Evolutionary conservation across 805 yeast species (phyloP), one percentile per base, ranked within the genome.

Genomic region (Komagataella phaffii): DNA sequence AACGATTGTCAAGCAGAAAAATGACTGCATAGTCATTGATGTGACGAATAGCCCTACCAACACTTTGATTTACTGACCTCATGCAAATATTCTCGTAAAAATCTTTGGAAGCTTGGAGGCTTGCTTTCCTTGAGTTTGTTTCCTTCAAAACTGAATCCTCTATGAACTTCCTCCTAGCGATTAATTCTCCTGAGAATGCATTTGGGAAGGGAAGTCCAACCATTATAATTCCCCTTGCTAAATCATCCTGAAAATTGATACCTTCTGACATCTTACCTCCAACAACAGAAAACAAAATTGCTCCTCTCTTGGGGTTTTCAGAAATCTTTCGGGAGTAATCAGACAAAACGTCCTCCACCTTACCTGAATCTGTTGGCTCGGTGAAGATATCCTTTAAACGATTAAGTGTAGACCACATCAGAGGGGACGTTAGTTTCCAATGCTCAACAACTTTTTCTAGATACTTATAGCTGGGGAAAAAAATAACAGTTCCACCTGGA

Each of bases 211-310:
- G 97, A 45, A 91, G 63, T 0, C 97, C 98, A 10, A 88, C 71
- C 85, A 91, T 83, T 1, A 87, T 69, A 0, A 91, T 90, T 0
- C 87, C 89, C 53, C 97, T 71, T 1, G 96, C 96, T n/a, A 91
- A 67, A 45, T 83, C 80, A 60, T 89, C 91, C 8, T 90, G 78
- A 63, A 91, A 90, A 61, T 90, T 90, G 46, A 90, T 91, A 4
- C 98, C 98, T 64, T 90, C 98, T 0, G 96, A 87, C 67, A 90
- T 72, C 60, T 84, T 84, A 0, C 97, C 98, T 1, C 96, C 96
- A 14, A 91, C 95, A 1, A 91, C 96, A 0, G 96, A 81, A 24
- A 91, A 69, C 3, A 90, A 64, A 1, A 85, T 58, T 0, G 95
- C 90, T 1, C 93, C 91, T 3, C 61, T 56, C 0, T 63, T 59